Base-by-base conservation (phyloP, 371 early-diverging fungal species). In the Mucor circinelloides region DNA sequence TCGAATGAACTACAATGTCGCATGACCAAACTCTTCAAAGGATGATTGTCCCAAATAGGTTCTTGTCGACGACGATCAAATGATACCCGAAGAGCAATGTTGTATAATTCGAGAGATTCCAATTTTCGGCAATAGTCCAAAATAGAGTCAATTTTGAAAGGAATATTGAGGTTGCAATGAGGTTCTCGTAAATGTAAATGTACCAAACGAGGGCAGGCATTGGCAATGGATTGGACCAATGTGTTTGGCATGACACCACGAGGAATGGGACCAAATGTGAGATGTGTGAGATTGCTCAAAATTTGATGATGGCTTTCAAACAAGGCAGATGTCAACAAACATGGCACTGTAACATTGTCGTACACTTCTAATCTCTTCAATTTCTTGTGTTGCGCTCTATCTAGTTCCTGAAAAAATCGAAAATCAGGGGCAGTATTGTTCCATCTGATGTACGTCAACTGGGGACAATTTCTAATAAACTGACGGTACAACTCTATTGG, bases 231-330 rank as follows among this genome's bases (percentile, higher is more conserved):
- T 12, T 55, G 15, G 1, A 68, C 58, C 19, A 68, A 17, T 38
- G 46, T 58, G 30, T 68, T 9, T 6, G 68, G 58, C 17, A 36
- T 10, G 34, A 52, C 42, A 44, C 46, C 60, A 42, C 55, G 67
- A 7, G 68, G 68, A 25, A 62, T 34, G 23, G 68, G 48, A 17
- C 68, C 68, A 52, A 67, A 62, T n/a, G 56, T 61, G n/a, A 67
- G 54, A 12, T 32, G 42, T 3, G 57, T 46, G 27, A 67, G 25
- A 44, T 67, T 44, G 15, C 32, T 8, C 3, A 67, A 19, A 3
- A 48, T 61, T 17, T 60, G 30, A 46, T 46, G 54, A 15, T 15
- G 48, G 21, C 50, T 58, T 27, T 62, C 63, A 62, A 67, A 67
- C 27, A 67, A 34, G 3, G 57, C 40, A 27, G 62, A 30, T n/a